Base-by-base conservation (phyloP, 192 early-diverging fungal genomes). In the Backusella tarrabulga region DNA sequence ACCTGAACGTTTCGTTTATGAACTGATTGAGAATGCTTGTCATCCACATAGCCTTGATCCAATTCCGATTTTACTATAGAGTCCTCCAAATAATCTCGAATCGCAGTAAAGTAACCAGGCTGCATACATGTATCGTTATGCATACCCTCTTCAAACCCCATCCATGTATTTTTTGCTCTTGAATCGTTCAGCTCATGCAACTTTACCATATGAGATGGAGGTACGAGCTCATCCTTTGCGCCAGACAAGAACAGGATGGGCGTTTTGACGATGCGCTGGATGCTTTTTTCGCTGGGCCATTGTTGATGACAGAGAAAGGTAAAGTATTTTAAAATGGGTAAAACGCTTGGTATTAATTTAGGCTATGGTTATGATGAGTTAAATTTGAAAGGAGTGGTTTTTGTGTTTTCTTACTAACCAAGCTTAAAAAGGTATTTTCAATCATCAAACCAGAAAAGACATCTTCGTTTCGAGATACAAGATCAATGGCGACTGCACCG, bases 391-490 rank as follows among this genome's bases (percentile, higher is more conserved):
- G 46, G 12, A 32, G n/a, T 3, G 9, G 4, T 26, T 26, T 69
- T 2, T 35, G 3, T 42, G 15, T 67, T 4, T 17, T 5, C 15
- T 17, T 7, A 74, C 79, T 83, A 90, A 92, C 93, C 77, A 99
- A 80, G 29, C 90, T 95, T 67, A 94, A 76, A 82, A 99, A 99
- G 0, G 97, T 98, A 87, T 99, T 99, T 81, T 99, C 97, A 34
- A 99, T 79, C 50, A 99, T 91, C 12, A 98, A 73, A 32, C 92
- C 97, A 12, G 90, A 86, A 73, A 99, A 91, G 72, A 83, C 82
- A 66, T 90, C 87, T 77, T 95, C 88, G 77, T 97, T 91, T 67
- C 89, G 82, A 1, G 95, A 88, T 3, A 96, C 96, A 56, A 94
- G 79, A 77, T 97, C 87, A 73, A 97, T 94, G 9, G 96, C 95